Percentiles rank a stretch among this genome's conserved stretches.
These are phyloP conservation scores for Termitomyces sp. DNA, from an alignment of 768 basidiomycete genomes.

Conservation along the genomic window DNA sequence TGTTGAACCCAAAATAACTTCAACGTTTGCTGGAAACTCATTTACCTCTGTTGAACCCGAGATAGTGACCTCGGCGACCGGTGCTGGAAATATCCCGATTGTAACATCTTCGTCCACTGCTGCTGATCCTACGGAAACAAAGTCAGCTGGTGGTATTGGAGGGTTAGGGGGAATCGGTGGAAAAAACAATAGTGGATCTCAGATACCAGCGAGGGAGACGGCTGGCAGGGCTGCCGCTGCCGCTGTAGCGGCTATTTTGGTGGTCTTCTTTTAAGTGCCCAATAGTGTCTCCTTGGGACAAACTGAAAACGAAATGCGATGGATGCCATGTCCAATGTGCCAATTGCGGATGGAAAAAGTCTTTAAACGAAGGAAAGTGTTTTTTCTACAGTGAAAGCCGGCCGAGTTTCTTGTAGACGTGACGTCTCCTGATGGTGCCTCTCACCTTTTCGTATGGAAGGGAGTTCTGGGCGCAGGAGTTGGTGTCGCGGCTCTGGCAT, in stretches of 20 bases:
- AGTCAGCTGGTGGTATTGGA: not conserved
- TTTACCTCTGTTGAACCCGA: not conserved
- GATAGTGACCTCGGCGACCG: not conserved
- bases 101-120: not conserved
- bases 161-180: not conserved
- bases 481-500: too few relatives aligned
- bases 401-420: too few relatives aligned
- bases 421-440: too few relatives aligned
- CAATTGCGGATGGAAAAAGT: too few relatives aligned
- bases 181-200: not conserved
- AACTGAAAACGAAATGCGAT: too few relatives aligned
- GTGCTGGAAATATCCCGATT: not conserved
- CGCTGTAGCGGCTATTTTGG: not conserved
- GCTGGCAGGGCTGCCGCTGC: not conserved
- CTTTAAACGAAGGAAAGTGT: too few relatives aligned
- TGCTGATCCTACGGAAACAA: not conserved
- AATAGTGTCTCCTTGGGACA: too few relatives aligned
- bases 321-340: too few relatives aligned
- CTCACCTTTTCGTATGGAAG: too few relatives aligned
- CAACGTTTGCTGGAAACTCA: not conserved
- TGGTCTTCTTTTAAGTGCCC: constrained; percentile 2
- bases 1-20: not conserved
- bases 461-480: too few relatives aligned
- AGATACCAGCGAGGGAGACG: not conserved
- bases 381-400: too few relatives aligned